Evolutionary conservation across 257 asterid species (phyloP).

Genomic region (Apocynum venetum): DNA sequence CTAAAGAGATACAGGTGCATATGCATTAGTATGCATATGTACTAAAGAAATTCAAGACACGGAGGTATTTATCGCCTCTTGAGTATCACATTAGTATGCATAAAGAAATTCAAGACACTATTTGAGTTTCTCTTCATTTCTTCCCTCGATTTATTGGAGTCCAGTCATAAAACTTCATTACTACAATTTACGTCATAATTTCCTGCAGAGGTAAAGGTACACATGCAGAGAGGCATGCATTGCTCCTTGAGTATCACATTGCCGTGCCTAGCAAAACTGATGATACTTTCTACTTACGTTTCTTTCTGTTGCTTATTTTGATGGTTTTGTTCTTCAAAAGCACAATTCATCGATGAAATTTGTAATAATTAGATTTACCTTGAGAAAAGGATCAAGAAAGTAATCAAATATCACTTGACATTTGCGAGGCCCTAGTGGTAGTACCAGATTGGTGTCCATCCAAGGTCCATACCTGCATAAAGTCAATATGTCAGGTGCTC

Average conservation of each 20-base stretch:
- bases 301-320: neutral
- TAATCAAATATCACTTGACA: slow-evolving; percentile 85
- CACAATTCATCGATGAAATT: neutral
- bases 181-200: neutral
- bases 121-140: too few relatives aligned
- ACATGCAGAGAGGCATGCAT: neutral
- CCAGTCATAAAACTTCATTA: too few relatives aligned
- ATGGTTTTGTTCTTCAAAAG: neutral
- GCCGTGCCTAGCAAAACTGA: too few relatives aligned
- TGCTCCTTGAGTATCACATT: too few relatives aligned
- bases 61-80: too few relatives aligned
- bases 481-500: neutral
- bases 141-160: too few relatives aligned
- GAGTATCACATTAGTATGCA: too few relatives aligned
- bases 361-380: slow-evolving; percentile 28
- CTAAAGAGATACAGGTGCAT: too few relatives aligned
- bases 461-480: slow-evolving; percentile 78
- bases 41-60: too few relatives aligned
- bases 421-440: slow-evolving; percentile 73
- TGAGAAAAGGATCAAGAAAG: slow-evolving; percentile 67
- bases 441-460: slow-evolving; percentile 89
- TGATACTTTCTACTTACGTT: neutral
- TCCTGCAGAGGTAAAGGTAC: neutral
- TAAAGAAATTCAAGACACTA: too few relatives aligned
- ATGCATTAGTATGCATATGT: too few relatives aligned